A percentile compares a stretch with the other conserved stretches of the same genome.
phyloP scores from a whole-genome alignment of 768 basidiomycete genomes.

The Coprinellus micaceus region DNA sequence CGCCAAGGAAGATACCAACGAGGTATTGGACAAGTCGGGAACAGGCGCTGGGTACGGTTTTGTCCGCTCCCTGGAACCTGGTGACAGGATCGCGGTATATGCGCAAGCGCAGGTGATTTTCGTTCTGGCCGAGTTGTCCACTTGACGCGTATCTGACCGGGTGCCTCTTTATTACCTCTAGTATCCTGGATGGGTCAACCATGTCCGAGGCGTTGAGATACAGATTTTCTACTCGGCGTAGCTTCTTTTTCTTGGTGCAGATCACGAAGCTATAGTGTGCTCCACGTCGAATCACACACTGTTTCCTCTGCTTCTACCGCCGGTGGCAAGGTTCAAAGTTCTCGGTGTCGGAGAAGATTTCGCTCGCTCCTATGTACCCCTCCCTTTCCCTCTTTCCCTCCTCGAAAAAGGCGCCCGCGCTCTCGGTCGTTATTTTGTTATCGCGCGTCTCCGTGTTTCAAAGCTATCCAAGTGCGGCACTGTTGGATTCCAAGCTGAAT shows the following conservation, averaged over 20 bases:
- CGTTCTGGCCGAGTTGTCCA: neutral
- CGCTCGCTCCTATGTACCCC: neutral
- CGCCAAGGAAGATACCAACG: constrained; percentile 1
- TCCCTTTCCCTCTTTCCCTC: no score
- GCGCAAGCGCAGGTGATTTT: constrained; percentile 25
- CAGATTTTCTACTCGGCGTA: constrained; percentile 24
- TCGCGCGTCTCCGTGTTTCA: no score
- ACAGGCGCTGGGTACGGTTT: constrained; percentile 15
- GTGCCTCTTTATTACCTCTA: constrained; percentile 5
- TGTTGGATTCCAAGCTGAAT: no score
- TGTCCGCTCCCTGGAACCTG: constrained; percentile 11
- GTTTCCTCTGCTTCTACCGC: constrained; percentile 4
- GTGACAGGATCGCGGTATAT: constrained; percentile 22
- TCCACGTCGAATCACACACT: no score
- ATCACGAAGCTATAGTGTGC: neutral
- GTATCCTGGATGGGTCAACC: constrained; percentile 29
- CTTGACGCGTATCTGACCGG: neutral
- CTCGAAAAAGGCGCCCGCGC: no score
- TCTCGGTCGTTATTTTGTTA: no score
- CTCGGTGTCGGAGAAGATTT: neutral
- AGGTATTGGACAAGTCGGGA: constrained; percentile 12
- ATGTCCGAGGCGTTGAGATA: constrained; percentile 19
- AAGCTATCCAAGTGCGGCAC: no score
- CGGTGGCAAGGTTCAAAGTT: neutral
- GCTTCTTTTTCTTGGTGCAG: neutral